Evolutionary conservation across 2,329 filamentous ascomycete genomes (phyloP).

Genomic region (Malbranchea zuffiana): DNA sequence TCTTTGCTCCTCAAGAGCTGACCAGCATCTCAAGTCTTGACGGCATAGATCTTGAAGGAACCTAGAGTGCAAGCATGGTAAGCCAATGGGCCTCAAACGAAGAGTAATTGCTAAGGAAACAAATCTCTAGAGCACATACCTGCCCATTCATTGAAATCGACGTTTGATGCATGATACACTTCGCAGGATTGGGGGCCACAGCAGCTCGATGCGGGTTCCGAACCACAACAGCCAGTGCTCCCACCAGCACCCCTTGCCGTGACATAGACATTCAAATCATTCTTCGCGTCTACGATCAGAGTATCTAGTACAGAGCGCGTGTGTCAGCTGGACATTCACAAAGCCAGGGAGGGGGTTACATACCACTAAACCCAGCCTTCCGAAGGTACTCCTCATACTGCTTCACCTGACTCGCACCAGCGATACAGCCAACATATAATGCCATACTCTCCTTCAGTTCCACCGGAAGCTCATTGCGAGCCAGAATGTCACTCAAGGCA

Average conservation of each 20-base stretch:
- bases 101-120: not conserved
- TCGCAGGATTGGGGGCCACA: constrained; percentile 14
- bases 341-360: constrained; percentile 7
- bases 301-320: too few relatives aligned
- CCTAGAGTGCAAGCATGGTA: constrained; percentile 23
- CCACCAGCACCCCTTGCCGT: constrained; percentile 16
- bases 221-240: constrained; percentile 14
- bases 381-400: constrained; percentile 45
- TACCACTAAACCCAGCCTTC: constrained; percentile 43
- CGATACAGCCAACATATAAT: constrained; percentile 51
- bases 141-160: constrained; percentile 43
- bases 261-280: constrained; percentile 41
- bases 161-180: too few relatives aligned
- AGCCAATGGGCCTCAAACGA: constrained; percentile 4
- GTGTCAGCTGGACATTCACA: not conserved
- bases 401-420: constrained; percentile 43
- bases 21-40: constrained; percentile 46
- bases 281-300: constrained; percentile 37
- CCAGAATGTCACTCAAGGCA: constrained; percentile 51
- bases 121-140: constrained; percentile 29
- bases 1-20: too few relatives aligned
- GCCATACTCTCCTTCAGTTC: constrained; percentile 41
- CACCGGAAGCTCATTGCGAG: constrained; percentile 39
- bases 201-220: constrained; percentile 2
- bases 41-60: constrained; percentile 42